Evolutionary conservation across 257 asterid species (phyloP), one percentile per base, ranked within the genome.

Genomic region (Phtheirospermum japonicum): DNA sequence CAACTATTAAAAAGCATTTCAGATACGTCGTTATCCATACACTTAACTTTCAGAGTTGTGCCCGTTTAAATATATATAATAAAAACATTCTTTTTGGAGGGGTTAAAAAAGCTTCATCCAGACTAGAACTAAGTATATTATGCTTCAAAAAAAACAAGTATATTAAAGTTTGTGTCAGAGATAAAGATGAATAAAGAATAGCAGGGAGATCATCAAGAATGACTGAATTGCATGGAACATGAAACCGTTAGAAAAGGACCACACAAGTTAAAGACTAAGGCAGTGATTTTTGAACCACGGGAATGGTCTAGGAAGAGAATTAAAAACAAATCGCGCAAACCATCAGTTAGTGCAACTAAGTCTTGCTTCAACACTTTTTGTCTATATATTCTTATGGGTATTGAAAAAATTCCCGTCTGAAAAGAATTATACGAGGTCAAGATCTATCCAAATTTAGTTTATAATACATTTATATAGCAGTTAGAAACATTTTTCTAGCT

Each of bases 361-460:
- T 16, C 39, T 45, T 51, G 36, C 48, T 60, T 45, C 34, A 31
- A 63, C 33, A 49, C 50, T 49, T 49, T 19, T 2, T 6, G 54
- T 56, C 56, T 54, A 14, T 28, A 16, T 33, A 23, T 64, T 33
- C 9, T 10, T 46, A 9, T 18, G 7, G 33, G 19, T 23, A 39
- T 34, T 64, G n/a, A 42, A 42, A 7, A 33, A 8, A 40, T 45
- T 65, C n/a, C 20, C 28, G 33, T 56, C 42, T 34, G 53, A 60
- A 64, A 68, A 48, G 55, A 50, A 51, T 19, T 33, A 43, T n/a
- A 31, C 7, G 49, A 14, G 63, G 48, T 66, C 36, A 61, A 26
- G 14, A 18, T 52, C 13, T 30, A 65, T 50, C 66, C 50, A 43
- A 52, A 64, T 23, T 49, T 49, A 43, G 54, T 55, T 16, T 13